Evolutionary conservation across 177 flowering plant species (phyloP).

Genomic region (Vitis hybrid): DNA sequence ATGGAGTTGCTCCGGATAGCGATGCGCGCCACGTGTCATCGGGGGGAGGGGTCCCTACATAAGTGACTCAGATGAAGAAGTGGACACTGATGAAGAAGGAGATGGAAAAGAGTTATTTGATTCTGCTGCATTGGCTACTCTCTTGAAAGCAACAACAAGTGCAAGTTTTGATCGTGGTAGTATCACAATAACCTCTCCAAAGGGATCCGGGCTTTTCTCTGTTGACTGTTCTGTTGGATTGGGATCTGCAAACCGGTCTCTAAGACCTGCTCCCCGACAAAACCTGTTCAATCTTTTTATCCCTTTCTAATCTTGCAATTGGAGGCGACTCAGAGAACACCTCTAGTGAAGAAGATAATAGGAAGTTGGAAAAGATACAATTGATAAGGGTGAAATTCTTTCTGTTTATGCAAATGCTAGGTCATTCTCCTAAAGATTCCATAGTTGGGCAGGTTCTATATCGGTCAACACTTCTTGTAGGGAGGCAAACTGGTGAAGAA

Average conservation of each 20-base stretch:
- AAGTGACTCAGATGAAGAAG: too few relatives aligned
- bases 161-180: slow-evolving; percentile 54
- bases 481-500: too few relatives aligned
- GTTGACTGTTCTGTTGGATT: slow-evolving; percentile 82
- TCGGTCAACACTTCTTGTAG: too few relatives aligned
- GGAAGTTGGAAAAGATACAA: slow-evolving; percentile 56
- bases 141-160: slow-evolving; percentile 82
- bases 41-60: too few relatives aligned
- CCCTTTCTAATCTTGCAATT: slow-evolving; percentile 29
- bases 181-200: slow-evolving; percentile 60
- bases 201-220: slow-evolving; percentile 26
- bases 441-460: too few relatives aligned
- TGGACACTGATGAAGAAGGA: slow-evolving; percentile 29
- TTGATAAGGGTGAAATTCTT: too few relatives aligned
- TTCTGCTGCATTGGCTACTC: slow-evolving; percentile 86
- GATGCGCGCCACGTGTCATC: too few relatives aligned
- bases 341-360: slow-evolving; percentile 58
- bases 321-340: slow-evolving; percentile 47
- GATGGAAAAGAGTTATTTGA: slow-evolving; percentile 80
- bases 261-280: slow-evolving; percentile 57
- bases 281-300: slow-evolving; percentile 47
- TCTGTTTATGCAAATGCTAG: too few relatives aligned
- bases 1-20: too few relatives aligned
- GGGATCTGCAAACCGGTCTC: slow-evolving; percentile 65
- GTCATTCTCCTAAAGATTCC: too few relatives aligned